These are phyloP conservation scores for Diaporthe citriasiana DNA, from an alignment of 2,329 filamentous ascomycete species.

Conservation along the genomic window DNA sequence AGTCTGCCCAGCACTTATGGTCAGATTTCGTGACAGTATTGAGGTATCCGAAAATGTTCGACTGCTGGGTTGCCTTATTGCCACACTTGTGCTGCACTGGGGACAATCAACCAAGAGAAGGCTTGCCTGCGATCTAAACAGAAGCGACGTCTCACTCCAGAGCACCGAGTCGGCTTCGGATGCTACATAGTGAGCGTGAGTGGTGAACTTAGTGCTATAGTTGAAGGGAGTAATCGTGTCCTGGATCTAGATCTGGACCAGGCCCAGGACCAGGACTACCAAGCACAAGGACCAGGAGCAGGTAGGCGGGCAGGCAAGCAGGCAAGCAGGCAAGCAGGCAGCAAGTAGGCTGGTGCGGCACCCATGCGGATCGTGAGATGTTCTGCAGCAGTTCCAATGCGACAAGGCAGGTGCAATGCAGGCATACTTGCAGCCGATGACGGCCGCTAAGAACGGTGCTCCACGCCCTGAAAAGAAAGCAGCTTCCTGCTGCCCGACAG, in stretches of 20 bases:
- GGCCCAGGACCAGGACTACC: neutral
- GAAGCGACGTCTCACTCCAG: too few species aligned
- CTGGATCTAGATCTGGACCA: conserved; percentile 1
- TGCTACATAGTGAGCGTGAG: neutral
- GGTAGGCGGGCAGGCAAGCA: conserved; percentile 1
- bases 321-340: neutral
- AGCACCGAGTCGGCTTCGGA: neutral
- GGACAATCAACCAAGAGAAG: neutral
- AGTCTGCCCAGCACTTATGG: neutral
- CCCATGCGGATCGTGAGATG: conserved; percentile 22
- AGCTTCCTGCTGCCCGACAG: neutral
- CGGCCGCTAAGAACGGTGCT: conserved; percentile 24
- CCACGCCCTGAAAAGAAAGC: conserved; percentile 25
- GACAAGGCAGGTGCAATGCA: neutral
- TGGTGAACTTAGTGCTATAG: neutral
- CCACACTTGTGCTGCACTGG: neutral
- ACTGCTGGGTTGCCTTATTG: neutral
- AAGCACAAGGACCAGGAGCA: neutral
- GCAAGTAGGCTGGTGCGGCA: neutral
- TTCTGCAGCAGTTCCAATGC: conserved; percentile 11
- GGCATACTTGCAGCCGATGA: conserved; percentile 26
- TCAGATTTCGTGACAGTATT: neutral
- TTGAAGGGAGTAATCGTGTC: neutral
- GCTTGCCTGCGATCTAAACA: neutral
- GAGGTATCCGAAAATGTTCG: neutral